phyloP scores from a whole-genome alignment of 805 yeast species.

The Tetrapisispora arboricola region DNA sequence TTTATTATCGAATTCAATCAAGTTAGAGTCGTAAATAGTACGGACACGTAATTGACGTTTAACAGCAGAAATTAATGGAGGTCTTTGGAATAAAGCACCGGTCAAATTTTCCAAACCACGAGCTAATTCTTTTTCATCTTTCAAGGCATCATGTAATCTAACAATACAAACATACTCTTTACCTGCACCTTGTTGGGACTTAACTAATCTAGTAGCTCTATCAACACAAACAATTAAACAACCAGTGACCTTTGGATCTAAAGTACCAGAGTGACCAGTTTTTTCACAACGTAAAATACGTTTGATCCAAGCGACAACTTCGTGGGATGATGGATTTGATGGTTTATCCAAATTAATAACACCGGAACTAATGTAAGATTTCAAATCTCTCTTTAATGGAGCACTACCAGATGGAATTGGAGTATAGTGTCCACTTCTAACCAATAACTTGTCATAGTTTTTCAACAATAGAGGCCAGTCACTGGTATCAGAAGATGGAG shows the following conservation, averaged over 20 bases:
- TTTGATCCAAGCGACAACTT: conserved; percentile 98
- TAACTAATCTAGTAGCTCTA: conserved; percentile 95
- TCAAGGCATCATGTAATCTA: conserved; percentile 85
- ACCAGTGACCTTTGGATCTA: conserved; percentile 98
- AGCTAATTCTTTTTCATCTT: conserved; percentile 81
- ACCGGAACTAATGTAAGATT: conserved; percentile 85
- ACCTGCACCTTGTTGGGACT: conserved; percentile 99
- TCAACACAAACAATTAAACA: conserved; percentile 97
- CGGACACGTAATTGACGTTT: conserved; percentile 98
- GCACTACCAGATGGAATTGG: conserved; percentile 95
- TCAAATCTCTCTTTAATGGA: conserved; percentile 88
- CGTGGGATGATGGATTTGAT: conserved; percentile 96
- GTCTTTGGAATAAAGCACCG: conserved; percentile 98
- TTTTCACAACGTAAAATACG: conserved; percentile 91
- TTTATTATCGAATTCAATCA: conserved; percentile 89
- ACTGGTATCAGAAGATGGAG: conserved; percentile 75
- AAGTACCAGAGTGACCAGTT: conserved; percentile 98
- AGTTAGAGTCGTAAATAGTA: conserved; percentile 91
- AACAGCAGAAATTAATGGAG: conserved; percentile 97
- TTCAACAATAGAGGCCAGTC: conserved; percentile 94
- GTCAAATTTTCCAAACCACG: conserved; percentile 87
- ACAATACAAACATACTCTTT: conserved; percentile 98
- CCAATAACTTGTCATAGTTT: conserved; percentile 86
- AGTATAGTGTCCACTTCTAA: conserved; percentile 94
- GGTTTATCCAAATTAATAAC: conserved; percentile 97